These are phyloP conservation scores for Debaryomyces coudertii DNA, from an alignment of 1,139 yeast genomes.

Conservation along the genomic window DNA sequence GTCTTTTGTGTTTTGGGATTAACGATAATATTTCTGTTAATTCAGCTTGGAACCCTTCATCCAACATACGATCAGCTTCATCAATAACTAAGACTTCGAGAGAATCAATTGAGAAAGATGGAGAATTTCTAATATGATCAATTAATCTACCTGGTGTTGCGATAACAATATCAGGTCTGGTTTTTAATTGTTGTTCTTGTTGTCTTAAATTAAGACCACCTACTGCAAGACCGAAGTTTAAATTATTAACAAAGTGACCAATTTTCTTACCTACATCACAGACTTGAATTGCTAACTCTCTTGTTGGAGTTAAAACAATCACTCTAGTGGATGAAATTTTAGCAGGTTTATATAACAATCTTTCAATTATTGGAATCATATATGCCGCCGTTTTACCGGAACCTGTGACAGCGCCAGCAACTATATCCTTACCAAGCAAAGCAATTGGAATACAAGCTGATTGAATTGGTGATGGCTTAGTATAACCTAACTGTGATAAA, in stretches of 20 bases:
- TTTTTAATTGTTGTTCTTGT: conserved; percentile 90
- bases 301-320: conserved; percentile 88
- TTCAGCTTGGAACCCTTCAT: conserved; percentile 97
- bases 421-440: conserved; percentile 86
- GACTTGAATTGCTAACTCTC: conserved; percentile 97
- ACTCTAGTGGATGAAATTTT: conserved; percentile 88
- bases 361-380: conserved; percentile 92
- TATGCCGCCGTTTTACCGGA: conserved; percentile 99
- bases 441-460: conserved; percentile 93
- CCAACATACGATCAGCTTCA: conserved; percentile 99
- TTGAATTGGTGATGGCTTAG: conserved; percentile 91
- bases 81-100: conserved; percentile 93
- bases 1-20: conserved; percentile 84
- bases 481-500: conserved; percentile 75
- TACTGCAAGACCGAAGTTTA: conserved; percentile 89
- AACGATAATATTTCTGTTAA: conserved; percentile 84
- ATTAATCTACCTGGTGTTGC: conserved; percentile 98
- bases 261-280: conserved; percentile 89
- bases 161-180: conserved; percentile 92
- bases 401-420: conserved; percentile 99
- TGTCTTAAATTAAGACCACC: conserved; percentile 96
- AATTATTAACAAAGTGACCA: conserved; percentile 72
- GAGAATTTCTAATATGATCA: conserved; percentile 94
- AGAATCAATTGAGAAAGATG: conserved; percentile 85
- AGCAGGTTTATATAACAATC: conserved; percentile 85